Evolutionary conservation across 345 rosid species (phyloP), one percentile per base, ranked within the genome.

Genomic region (Turritis glabra): DNA sequence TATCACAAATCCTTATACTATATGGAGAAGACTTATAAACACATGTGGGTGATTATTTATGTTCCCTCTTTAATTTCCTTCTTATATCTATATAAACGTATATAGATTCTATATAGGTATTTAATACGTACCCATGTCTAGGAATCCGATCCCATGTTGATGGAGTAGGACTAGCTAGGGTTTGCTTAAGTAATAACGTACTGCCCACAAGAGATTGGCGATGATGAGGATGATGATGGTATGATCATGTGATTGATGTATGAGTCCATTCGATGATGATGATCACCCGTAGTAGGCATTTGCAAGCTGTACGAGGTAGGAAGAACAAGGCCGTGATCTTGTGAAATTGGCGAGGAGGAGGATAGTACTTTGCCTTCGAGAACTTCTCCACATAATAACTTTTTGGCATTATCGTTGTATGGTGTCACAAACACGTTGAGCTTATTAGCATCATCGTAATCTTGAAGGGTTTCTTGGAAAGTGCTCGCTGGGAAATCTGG

Each of bases 171-270:
- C 69, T 84, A 81, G 90, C 69, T 84, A 81, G 90, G 90, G 92
- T 86, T 86, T 75, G 81, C 69, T 75, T 69, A 52, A 60, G 57
- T 77, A 18, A 57, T 64, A 61, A 77, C 78, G 67, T 78, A 85
- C 67, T 84, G 86, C 6, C 80, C 76, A 69, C 76, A 71, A 67
- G 88, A 77, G 38, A 78, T 72, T 65, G 86, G 75, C 27, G 88
- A 67, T 38, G 72, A 50, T 15, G 83, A 77, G 5, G 84, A 80
- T 7, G 89, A 80, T 32, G 82, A 81, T 67, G 88, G 84, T 69
- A 85, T 77, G 69, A 85, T 76, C 83, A 88, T 85, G 55, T 85
- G 82, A 72, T 90, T 88, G 55, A 84, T 81, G 79, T 79, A 85
- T 71, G 80, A 71, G 30, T 84, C 93, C 80, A 82, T 74, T 58